Evolutionary conservation across 768 basidiomycete species (phyloP).

Genomic region (Mycena galopus): DNA sequence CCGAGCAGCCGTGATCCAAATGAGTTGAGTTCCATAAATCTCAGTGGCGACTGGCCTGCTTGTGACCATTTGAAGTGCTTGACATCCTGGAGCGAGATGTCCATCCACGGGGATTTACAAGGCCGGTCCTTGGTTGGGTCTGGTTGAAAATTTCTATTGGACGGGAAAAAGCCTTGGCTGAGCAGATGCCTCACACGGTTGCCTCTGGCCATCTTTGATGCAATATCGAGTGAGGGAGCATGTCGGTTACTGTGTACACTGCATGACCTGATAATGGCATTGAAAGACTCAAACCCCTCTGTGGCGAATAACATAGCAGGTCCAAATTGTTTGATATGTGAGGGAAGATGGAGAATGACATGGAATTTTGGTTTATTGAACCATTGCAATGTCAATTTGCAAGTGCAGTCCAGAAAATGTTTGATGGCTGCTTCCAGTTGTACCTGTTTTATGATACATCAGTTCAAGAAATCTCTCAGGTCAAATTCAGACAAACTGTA

Average conservation of each 20-base stretch:
- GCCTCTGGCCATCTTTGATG: not conserved
- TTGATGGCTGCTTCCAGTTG: conserved; percentile 30
- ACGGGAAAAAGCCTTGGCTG: not conserved
- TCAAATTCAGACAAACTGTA: conserved; percentile 30
- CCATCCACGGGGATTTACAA: not conserved
- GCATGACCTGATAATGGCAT: not conserved
- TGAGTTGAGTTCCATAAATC: conserved; percentile 3
- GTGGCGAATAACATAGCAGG: conserved; percentile 39
- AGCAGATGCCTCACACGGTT: not conserved
- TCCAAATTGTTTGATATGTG: conserved; percentile 54
- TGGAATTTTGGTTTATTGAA: conserved; percentile 42
- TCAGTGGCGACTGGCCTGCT: not conserved
- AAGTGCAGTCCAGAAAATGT: conserved; percentile 41
- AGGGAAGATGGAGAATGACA: conserved; percentile 52
- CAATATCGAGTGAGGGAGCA: not conserved
- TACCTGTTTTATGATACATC: conserved; percentile 8
- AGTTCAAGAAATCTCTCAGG: not conserved
- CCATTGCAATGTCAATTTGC: conserved; percentile 46
- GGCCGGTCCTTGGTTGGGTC: not conserved
- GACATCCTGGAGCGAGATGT: not conserved
- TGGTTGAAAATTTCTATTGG: not conserved
- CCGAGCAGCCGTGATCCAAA: conserved; percentile 12
- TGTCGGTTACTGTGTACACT: not conserved
- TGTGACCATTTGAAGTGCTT: conserved; percentile 20
- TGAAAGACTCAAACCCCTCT: not conserved